A percentile compares a stretch with the other conserved stretches of the same genome.
These are phyloP conservation scores for Isatis tinctoria DNA, from an alignment of 345 rosid species.

Conservation along the genomic window DNA sequence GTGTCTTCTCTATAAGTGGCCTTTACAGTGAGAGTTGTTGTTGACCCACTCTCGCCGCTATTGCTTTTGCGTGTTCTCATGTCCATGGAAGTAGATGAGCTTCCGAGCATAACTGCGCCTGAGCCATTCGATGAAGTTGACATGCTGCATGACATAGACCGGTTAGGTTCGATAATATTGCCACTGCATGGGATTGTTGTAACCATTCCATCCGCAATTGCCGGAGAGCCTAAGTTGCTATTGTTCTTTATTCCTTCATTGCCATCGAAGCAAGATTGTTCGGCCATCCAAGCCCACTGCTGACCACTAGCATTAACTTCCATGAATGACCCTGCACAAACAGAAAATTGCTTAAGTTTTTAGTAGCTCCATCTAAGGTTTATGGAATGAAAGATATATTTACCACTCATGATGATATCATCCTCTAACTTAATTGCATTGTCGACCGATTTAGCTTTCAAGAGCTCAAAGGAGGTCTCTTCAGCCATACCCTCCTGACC, in stretches of 20 bases:
- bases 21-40: conserved; percentile 57
- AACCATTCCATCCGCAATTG: conserved; percentile 37
- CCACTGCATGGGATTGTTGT: conserved; percentile 39
- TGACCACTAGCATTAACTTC: conserved; percentile 39
- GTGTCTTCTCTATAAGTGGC: conserved; percentile 76
- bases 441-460: conserved; percentile 32
- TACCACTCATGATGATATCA: conserved; percentile 32
- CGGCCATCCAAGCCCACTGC: conserved; percentile 37
- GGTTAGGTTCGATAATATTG: conserved; percentile 42
- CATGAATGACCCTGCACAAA: conserved; percentile 33
- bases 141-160: conserved; percentile 50
- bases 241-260: conserved; percentile 40
- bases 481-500: conserved; percentile 12
- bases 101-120: conserved; percentile 44
- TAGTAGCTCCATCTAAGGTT: background rate
- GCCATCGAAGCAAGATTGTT: conserved; percentile 28
- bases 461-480: conserved; percentile 16
- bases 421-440: conserved; percentile 56
- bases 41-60: conserved; percentile 49
- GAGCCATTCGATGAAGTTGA: conserved; percentile 66
- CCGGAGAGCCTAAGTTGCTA: conserved; percentile 34
- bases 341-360: background rate
- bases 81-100: conserved; percentile 61
- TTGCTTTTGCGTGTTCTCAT: conserved; percentile 35
- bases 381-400: conserved; percentile 5